Evolutionary conservation across 192 early-diverging fungal species (phyloP), one percentile per base, ranked within the genome.

Genomic region (Geosiphon pyriformis): DNA sequence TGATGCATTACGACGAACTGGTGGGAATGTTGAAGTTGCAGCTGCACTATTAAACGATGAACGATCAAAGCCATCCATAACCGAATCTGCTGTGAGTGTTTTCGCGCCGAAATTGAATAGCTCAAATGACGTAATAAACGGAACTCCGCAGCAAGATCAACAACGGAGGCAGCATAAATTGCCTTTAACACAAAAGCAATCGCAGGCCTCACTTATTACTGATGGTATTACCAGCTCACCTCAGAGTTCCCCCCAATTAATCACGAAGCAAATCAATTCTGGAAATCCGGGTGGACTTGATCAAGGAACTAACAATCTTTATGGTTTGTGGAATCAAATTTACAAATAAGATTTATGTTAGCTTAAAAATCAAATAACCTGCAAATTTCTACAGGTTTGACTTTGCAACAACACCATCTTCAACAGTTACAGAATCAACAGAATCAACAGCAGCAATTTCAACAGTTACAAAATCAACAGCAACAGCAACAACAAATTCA

Each of bases 11-110:
- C 82, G 78, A 22, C 78, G 83, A 60, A 79, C 88, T 46, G 82
- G 82, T 34, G 92, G 91, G 20, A 86, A 92, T 70, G 72, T 92
- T 2, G 87, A 92, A 50, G 81, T 84, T 23, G 92, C 94, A 25
- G 83, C 77, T 22, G 84, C 77, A 33, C 70, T 88, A 27, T 69
- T 91, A 30, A 68, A 83, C 4, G 83, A 88, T 50, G 62, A 65
- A 15, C 52, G 53, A 22, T 37, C 53, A 46, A 18, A 29, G 8
- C 22, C 22, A 47, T 27, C 12, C 7, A 18, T 20, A 18, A 46
- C 46, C 42, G 25, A 31, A 35, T 25, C 12, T 53, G 26, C 4
- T 27, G 20, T 50, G 4, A 61, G 15, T 48, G 25, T 42, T 26
- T 10, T 7, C 22, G 1, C 15, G 3, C 11, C 8, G 8, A 62